phyloP scores from a whole-genome alignment of 495 filamentous ascomycete genomes.

The Aspergillus taichungensis region DNA sequence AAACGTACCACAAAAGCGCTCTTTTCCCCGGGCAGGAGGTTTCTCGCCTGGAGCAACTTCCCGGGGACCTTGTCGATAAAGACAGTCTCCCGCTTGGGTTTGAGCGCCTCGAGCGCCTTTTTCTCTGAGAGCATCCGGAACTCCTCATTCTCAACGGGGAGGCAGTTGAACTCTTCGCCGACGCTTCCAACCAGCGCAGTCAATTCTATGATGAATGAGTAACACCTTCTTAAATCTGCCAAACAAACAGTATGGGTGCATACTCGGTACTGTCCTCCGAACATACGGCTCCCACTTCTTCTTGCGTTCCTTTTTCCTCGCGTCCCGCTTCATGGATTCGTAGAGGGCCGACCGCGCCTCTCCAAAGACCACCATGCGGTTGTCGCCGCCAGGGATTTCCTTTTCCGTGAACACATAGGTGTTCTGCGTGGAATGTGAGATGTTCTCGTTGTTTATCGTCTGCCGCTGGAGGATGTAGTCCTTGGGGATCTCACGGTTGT shows the following conservation, averaged over 20 bases:
- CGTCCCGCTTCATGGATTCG: conserved; percentile 39
- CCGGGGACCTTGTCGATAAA: conserved; percentile 33
- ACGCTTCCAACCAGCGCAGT: conserved; percentile 67
- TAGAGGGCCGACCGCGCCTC: conserved; percentile 39
- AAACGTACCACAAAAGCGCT: conserved; percentile 36
- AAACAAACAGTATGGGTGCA: conserved; percentile 8
- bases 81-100: conserved; percentile 48
- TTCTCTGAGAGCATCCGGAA: conserved; percentile 52
- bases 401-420: conserved; percentile 88
- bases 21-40: conserved; percentile 27
- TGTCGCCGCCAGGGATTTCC: conserved; percentile 71
- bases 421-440: conserved; percentile 48
- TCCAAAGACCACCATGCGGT: conserved; percentile 34
- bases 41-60: conserved; percentile 29
- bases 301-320: conserved; percentile 42
- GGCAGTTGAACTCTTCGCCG: conserved; percentile 67
- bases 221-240: not conserved
- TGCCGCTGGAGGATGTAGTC: conserved; percentile 71
- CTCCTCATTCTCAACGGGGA: conserved; percentile 67
- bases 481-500: conserved; percentile 62
- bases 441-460: conserved; percentile 38
- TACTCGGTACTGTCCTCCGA: conserved; percentile 76
- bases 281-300: conserved; percentile 60
- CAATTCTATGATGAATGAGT: conserved; percentile 49
- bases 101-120: conserved; percentile 52